Percentiles rank a stretch among this genome's conserved stretches.
These are phyloP conservation scores for Aspergillus carbonarius DNA, from an alignment of 2,329 filamentous ascomycete genomes.

Conservation along the genomic window DNA sequence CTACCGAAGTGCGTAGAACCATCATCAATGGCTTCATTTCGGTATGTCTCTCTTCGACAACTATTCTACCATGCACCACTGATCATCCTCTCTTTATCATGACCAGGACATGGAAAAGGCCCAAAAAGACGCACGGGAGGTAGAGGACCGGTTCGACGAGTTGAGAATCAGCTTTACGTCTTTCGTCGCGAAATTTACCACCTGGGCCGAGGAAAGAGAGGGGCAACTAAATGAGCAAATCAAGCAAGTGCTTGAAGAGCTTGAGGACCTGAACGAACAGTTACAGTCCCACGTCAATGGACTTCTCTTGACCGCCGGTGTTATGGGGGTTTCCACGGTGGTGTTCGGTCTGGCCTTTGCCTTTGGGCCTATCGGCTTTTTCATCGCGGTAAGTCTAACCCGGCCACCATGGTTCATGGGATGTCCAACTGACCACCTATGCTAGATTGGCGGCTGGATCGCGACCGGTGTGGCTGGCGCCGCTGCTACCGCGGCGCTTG, in stretches of 20 bases:
- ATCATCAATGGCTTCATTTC: neutral
- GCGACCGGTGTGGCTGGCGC: too few species aligned
- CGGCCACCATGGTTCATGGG: too few species aligned
- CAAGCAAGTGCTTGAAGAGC: neutral
- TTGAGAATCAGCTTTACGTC: neutral
- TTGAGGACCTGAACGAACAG: neutral
- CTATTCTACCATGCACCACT: neutral
- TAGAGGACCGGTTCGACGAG: neutral
- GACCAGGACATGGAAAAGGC: neutral
- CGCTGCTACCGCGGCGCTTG: too few species aligned
- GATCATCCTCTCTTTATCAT: too few species aligned
- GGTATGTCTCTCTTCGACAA: neutral
- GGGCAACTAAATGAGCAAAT: neutral
- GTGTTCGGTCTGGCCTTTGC: too few species aligned
- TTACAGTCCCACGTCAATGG: neutral
- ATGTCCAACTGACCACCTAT: too few species aligned
- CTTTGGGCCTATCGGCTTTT: too few species aligned
- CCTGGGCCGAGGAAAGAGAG: slow-evolving; percentile 4
- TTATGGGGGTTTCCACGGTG: too few species aligned
- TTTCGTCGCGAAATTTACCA: neutral
- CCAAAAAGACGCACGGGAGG: neutral
- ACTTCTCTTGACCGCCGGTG: too few species aligned
- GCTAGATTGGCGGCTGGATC: too few species aligned
- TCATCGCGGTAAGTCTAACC: too few species aligned
- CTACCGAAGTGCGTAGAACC: neutral